A percentile compares a stretch with the other conserved stretches of the same genome.
phyloP scores from a whole-genome alignment of 176 grass and related monocot genomes.

The Aechmea fasciata region DNA sequence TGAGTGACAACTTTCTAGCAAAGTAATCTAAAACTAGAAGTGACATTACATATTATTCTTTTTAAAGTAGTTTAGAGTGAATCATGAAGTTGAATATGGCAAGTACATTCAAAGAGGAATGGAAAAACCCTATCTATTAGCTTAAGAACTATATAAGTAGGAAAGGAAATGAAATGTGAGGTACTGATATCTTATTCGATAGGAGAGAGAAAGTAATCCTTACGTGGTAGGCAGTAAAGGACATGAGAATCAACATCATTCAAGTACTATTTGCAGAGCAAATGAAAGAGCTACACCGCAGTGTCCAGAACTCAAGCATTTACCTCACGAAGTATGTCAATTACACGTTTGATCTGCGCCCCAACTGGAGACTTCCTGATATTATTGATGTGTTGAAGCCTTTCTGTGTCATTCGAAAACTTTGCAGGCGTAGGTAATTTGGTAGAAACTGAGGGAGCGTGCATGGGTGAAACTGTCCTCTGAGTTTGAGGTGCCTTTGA shows the following conservation, averaged over 20 bases:
- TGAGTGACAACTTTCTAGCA: background rate
- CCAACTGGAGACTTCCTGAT: constrained; percentile 77
- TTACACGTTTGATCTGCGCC: constrained; percentile 74
- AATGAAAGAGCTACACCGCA: background rate
- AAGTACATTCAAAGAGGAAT: background rate
- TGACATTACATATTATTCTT: background rate
- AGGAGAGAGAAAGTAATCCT: too few species aligned
- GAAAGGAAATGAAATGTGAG: too few species aligned
- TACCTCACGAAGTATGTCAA: constrained; percentile 80
- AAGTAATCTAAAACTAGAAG: background rate
- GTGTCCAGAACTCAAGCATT: background rate
- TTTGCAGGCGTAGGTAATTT: constrained; percentile 40
- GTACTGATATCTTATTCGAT: too few species aligned
- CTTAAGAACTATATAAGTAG: too few species aligned
- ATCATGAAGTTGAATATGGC: background rate
- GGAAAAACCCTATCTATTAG: too few species aligned
- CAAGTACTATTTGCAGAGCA: too few species aligned
- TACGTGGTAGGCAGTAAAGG: too few species aligned
- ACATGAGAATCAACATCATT: too few species aligned
- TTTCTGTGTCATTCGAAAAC: constrained; percentile 89
- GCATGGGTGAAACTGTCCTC: constrained; percentile 31
- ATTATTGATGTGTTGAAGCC: constrained; percentile 67
- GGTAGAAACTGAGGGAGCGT: constrained; percentile 31
- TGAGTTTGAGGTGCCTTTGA: constrained; percentile 42
- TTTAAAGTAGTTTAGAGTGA: too few species aligned